Conservation (phyloP, 129 eudicot species). For the Ambrosia artemisiifolia region DNA sequence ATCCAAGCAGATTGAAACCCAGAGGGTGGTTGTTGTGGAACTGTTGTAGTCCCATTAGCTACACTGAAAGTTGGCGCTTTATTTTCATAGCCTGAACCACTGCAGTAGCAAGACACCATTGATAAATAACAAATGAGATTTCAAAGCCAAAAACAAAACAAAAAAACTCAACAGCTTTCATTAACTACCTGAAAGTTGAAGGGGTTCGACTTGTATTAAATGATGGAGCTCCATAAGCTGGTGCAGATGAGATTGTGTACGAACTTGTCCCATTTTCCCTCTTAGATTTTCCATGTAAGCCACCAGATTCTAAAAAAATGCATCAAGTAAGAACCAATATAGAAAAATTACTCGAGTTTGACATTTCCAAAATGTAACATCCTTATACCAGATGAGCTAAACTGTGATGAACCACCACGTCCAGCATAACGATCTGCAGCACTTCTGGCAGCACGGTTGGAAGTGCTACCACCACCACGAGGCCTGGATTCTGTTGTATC, state of each 20-base stretch:
- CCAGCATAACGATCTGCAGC: conserved; percentile 57
- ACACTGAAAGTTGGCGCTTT: conserved; percentile 32
- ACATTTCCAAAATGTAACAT: conserved; percentile 10
- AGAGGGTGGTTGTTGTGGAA: conserved; percentile 51
- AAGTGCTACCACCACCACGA: conserved; percentile 60
- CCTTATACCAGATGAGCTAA: conserved; percentile 58
- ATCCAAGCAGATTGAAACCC: conserved; percentile 70
- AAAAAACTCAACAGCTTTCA: neutral
- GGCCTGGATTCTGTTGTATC: conserved; percentile 71
- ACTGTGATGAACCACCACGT: conserved; percentile 53
- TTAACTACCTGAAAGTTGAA: conserved; percentile 43
- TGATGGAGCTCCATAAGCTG: conserved; percentile 38
- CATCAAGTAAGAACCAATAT: neutral
- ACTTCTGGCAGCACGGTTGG: conserved; percentile 59
- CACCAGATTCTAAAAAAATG: conserved; percentile 50
- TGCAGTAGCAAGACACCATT: conserved; percentile 23
- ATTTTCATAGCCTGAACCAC: conserved; percentile 50
- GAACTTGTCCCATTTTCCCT: conserved; percentile 74
- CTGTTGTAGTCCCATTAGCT: conserved; percentile 42
- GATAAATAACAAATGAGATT: neutral
- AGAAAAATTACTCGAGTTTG: neutral
- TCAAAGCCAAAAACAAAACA: neutral
- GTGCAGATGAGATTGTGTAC: conserved; percentile 46
- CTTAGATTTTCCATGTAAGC: conserved; percentile 50
- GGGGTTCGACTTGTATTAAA: conserved; percentile 41